phyloP scores from a whole-genome alignment of 441 rosid species.

The Adansonia grandidieri region DNA sequence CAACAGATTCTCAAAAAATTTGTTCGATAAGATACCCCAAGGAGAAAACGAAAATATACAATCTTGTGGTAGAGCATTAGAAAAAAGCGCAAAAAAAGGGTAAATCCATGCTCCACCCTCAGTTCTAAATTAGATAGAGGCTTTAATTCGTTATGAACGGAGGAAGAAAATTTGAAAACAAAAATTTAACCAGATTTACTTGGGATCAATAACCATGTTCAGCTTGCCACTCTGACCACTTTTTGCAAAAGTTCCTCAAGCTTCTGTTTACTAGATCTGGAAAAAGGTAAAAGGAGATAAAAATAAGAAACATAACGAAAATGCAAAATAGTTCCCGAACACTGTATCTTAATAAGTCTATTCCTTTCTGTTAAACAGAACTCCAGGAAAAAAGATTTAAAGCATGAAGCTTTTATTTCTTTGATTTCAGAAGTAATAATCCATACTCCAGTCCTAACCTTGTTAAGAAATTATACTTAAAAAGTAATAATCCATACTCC shows the following conservation, averaged over 20 bases:
- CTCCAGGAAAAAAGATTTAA: conserved; percentile 7
- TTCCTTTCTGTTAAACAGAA: conserved; percentile 13
- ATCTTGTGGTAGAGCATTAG: neutral
- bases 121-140: conserved; percentile 13
- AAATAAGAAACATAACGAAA: conserved; percentile 23
- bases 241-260: conserved; percentile 73
- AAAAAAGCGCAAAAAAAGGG: neutral
- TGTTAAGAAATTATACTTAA: conserved; percentile 64
- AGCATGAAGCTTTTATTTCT: conserved; percentile 26
- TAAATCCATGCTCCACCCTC: conserved; percentile 7
- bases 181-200: conserved; percentile 44
- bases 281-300: conserved; percentile 26
- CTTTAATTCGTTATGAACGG: neutral
- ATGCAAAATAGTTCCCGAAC: conserved; percentile 22
- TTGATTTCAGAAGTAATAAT: conserved; percentile 19
- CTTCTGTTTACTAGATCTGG: conserved; percentile 85
- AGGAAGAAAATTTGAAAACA: neutral
- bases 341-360: conserved; percentile 8
- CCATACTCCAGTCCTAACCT: conserved; percentile 63
- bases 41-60: neutral
- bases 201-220: conserved; percentile 51
- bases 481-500: too few relatives aligned
- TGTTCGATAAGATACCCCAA: neutral
- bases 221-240: conserved; percentile 97
- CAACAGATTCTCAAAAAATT: conserved; percentile 11